A percentile compares a stretch with the other conserved stretches of the same genome.
phyloP scores from a whole-genome alignment of 1,284 basidiomycete genomes.

The Puccinia polysora region DNA sequence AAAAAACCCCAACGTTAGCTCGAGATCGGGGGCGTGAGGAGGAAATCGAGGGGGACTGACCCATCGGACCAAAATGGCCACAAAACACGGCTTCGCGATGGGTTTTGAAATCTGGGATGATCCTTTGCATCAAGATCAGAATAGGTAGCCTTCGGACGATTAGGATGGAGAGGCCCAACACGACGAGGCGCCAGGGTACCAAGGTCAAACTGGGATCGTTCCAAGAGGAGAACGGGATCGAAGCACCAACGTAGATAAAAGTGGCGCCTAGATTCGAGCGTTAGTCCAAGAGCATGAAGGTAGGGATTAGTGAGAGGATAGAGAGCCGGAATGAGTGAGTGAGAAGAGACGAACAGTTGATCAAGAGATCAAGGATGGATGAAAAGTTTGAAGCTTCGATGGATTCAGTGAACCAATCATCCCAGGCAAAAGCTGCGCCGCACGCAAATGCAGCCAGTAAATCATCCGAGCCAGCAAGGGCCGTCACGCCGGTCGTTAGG shows the following conservation, averaged over 20 bases:
- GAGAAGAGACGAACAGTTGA: slow-evolving; percentile 42
- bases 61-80: slow-evolving; percentile 72
- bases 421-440: slow-evolving; percentile 96
- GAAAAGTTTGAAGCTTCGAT: slow-evolving; percentile 93
- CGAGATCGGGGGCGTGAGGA: not conserved
- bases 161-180: slow-evolving; percentile 72
- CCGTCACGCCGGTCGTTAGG: slow-evolving; percentile 75
- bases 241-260: slow-evolving; percentile 57
- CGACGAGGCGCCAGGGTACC: slow-evolving; percentile 73
- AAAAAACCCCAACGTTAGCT: too few relatives aligned
- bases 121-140: slow-evolving; percentile 74
- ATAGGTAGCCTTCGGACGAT: slow-evolving; percentile 74
- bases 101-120: slow-evolving; percentile 89
- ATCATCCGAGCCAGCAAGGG: slow-evolving; percentile 86
- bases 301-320: too few relatives aligned
- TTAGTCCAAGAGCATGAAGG: slow-evolving; percentile 85
- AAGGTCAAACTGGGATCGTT: slow-evolving; percentile 65
- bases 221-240: slow-evolving; percentile 84
- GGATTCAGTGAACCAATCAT: slow-evolving; percentile 77
- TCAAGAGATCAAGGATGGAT: slow-evolving; percentile 83
- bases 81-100: slow-evolving; percentile 71
- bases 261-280: slow-evolving; percentile 14
- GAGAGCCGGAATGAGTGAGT: slow-evolving; percentile 46
- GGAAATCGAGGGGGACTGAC: not conserved
- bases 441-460: slow-evolving; percentile 89